Evolutionary conservation across 75 land plant genomes (phyloP).

Genomic region (Cryptomeria japonica): DNA sequence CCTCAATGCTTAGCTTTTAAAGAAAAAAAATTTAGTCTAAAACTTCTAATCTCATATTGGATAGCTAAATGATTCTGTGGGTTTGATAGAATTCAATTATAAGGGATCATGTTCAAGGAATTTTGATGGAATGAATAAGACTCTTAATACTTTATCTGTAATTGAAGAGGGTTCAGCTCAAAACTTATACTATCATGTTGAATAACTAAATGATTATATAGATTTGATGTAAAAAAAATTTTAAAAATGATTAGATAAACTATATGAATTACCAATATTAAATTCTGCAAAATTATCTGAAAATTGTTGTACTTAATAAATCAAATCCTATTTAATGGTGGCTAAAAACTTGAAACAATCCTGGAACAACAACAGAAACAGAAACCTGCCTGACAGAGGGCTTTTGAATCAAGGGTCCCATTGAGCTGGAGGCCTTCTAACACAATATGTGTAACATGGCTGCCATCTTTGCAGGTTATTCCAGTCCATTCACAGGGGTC

Average conservation of each 20-base stretch:
- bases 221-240: no score
- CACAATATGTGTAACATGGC: constrained; percentile 27
- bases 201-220: constrained; percentile 2
- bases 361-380: constrained; percentile 22
- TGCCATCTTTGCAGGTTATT: constrained; percentile 25
- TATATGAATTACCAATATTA: constrained; percentile 9
- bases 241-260: no score
- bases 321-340: constrained; percentile 29
- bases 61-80: no score
- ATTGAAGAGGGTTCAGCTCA: no score
- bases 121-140: no score
- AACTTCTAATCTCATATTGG: no score
- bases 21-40: no score
- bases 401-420: constrained; percentile 26
- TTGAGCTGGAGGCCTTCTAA: constrained; percentile 20
- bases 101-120: no score
- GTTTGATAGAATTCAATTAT: no score
- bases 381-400: constrained; percentile 18
- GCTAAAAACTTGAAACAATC: constrained; percentile 28
- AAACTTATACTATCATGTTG: no score
- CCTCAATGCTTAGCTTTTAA: no score
- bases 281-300: constrained; percentile 39
- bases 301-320: constrained; percentile 46
- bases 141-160: no score
- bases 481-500: constrained; percentile 44